A percentile compares a stretch with the other conserved stretches of the same genome.
phyloP scores from a whole-genome alignment of 345 rosid genomes.

The Diplotaxis tenuifolia region DNA sequence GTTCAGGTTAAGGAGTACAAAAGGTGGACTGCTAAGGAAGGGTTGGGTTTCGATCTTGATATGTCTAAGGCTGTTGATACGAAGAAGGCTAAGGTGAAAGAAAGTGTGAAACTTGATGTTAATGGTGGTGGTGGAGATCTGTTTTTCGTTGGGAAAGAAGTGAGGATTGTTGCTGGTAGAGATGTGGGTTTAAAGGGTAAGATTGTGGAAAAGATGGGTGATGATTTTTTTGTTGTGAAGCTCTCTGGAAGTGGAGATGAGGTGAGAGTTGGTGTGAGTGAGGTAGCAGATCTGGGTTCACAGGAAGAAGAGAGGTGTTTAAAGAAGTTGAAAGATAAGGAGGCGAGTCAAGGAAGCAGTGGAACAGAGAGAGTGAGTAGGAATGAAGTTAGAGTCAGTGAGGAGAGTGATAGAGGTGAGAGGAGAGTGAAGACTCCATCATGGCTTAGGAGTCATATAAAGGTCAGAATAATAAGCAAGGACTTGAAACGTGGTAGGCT shows the following conservation, averaged over 20 bases:
- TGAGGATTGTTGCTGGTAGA: conserved; percentile 57
- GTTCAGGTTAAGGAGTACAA: conserved; percentile 56
- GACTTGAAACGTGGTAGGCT: conserved; percentile 66
- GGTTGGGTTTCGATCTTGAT: conserved; percentile 49
- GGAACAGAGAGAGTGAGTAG: conserved; percentile 30
- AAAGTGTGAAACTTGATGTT: background rate
- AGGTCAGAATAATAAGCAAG: conserved; percentile 69
- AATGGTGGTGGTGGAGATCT: conserved; percentile 32
- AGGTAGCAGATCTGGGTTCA: conserved; percentile 67
- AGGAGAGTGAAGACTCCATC: conserved; percentile 29
- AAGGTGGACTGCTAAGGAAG: conserved; percentile 53
- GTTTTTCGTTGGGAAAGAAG: conserved; percentile 52
- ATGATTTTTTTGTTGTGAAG: conserved; percentile 44
- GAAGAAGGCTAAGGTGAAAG: conserved; percentile 23
- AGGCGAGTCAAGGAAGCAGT: conserved; percentile 31
- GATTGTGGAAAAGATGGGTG: conserved; percentile 42
- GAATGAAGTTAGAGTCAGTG: conserved; percentile 25
- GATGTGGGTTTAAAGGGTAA: conserved; percentile 56
- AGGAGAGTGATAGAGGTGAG: conserved; percentile 29
- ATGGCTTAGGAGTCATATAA: conserved; percentile 77
- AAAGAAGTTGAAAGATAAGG: conserved; percentile 50
- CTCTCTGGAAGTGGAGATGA: conserved; percentile 43
- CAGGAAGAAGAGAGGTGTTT: conserved; percentile 62
- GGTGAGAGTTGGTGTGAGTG: conserved; percentile 43
- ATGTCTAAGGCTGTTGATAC: conserved; percentile 15